Conservation (phyloP, 1,284 basidiomycete species). For the Pyrrhoderma noxium region DNA sequence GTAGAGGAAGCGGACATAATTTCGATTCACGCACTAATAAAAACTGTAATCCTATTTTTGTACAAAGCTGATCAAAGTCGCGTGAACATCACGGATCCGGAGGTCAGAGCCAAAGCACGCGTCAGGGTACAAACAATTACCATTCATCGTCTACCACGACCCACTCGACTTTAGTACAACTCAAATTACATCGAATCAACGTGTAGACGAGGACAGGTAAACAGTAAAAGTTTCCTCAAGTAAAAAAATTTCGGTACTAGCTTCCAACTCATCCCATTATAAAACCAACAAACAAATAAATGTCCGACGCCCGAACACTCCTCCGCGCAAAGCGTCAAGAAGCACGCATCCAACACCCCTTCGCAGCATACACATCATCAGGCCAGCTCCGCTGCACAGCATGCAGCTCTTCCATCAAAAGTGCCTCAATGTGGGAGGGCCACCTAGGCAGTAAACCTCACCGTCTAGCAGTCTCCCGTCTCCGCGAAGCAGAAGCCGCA, state of each 20-base stretch:
- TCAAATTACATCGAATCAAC: too few species aligned
- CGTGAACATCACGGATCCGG: not conserved
- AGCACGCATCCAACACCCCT: constrained; percentile 59
- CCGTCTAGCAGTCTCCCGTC: constrained; percentile 50
- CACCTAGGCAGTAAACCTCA: constrained; percentile 76
- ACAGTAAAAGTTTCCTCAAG: too few species aligned
- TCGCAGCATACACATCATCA: constrained; percentile 55
- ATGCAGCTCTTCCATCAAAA: constrained; percentile 59
- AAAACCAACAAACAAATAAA: constrained; percentile 23
- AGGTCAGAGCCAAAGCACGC: too few species aligned
- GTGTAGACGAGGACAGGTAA: too few species aligned
- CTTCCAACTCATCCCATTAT: too few species aligned
- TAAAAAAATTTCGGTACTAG: too few species aligned
- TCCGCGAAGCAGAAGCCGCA: constrained; percentile 32
- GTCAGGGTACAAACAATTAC: too few species aligned
- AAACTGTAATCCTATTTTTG: too few species aligned
- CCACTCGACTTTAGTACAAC: too few species aligned
- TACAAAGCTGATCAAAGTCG: too few species aligned
- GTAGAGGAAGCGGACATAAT: too few species aligned
- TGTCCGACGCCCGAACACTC: constrained; percentile 68
- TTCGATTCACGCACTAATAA: too few species aligned
- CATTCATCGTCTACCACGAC: not conserved
- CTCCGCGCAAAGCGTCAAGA: constrained; percentile 73
- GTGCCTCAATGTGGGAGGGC: constrained; percentile 76
- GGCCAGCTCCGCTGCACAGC: constrained; percentile 65